A percentile compares a stretch with the other conserved stretches of the same genome.
These are phyloP conservation scores for Citrullus mucosospermus DNA, from an alignment of 306 rosid species.

Conservation along the genomic window DNA sequence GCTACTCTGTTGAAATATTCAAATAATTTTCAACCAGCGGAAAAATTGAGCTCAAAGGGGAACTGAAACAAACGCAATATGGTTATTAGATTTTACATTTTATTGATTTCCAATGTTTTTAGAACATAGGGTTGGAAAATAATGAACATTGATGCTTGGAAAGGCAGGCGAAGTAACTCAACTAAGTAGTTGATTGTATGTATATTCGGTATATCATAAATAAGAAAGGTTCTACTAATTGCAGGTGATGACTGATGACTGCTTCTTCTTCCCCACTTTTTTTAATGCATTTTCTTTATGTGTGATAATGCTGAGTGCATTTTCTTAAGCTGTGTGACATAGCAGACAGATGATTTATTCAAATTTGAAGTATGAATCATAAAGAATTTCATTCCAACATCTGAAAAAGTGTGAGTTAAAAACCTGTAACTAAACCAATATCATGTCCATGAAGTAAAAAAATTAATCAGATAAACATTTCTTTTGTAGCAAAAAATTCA, in stretches of 20 bases:
- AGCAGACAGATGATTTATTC: neutral
- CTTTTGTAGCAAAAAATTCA: conserved; percentile 26
- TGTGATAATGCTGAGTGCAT: neutral
- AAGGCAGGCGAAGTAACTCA: neutral
- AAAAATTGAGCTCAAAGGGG: conserved; percentile 29
- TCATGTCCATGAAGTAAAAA: conserved; percentile 19
- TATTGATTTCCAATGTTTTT: neutral
- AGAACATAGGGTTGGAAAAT: neutral
- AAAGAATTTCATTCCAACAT: conserved; percentile 25
- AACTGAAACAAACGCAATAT: neutral
- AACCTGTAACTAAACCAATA: conserved; percentile 19
- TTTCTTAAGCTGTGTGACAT: neutral
- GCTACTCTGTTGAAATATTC: conserved; percentile 41
- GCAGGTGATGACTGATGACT: neutral
- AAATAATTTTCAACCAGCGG: conserved; percentile 16
- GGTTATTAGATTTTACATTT: neutral
- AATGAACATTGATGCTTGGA: neutral
- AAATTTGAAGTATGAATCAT: conserved; percentile 9
- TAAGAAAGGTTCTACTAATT: neutral
- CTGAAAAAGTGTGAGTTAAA: conserved; percentile 43
- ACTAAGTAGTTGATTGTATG: neutral
- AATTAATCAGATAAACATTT: conserved; percentile 19
- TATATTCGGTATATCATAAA: neutral
- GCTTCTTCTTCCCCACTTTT: no score
- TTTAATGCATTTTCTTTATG: neutral